phyloP scores from a whole-genome alignment of 2,329 filamentous ascomycete species.

The Pseudocercospora ulei region DNA sequence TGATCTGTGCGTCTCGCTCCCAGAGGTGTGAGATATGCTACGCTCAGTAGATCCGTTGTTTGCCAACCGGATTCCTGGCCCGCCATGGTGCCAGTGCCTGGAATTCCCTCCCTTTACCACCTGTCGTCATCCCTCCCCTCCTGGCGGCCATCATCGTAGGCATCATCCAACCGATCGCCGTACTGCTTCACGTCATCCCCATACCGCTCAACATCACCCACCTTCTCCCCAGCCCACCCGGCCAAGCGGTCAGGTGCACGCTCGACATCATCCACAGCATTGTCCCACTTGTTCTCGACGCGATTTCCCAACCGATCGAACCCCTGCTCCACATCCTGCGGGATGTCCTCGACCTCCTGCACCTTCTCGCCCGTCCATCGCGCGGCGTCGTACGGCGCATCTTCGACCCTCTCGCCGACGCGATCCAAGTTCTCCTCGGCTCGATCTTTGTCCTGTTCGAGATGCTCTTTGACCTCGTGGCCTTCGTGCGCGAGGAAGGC shows the following conservation, averaged over 20 bases:
- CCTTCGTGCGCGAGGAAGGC: conserved; percentile 42
- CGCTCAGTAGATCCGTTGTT: too few species aligned
- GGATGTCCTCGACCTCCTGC: conserved; percentile 38
- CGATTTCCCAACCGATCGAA: conserved; percentile 33
- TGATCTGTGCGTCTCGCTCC: too few species aligned
- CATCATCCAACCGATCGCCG: conserved; percentile 37
- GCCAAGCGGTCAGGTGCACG: conserved; percentile 34
- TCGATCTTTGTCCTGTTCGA: conserved; percentile 17
- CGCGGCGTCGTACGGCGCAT: conserved; percentile 40
- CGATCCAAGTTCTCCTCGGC: conserved; percentile 19
- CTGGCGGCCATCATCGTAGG: conserved; percentile 39
- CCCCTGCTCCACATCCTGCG: conserved; percentile 30
- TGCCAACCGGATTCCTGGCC: too few species aligned
- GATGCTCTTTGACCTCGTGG: conserved; percentile 33
- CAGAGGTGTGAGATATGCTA: too few species aligned
- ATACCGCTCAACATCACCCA: conserved; percentile 40
- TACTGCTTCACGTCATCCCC: conserved; percentile 36
- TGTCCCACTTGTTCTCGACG: conserved; percentile 30
- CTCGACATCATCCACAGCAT: conserved; percentile 32
- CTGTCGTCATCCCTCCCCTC: conserved; percentile 26
- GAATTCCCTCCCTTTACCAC: too few species aligned
- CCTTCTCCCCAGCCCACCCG: conserved; percentile 34
- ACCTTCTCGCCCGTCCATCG: conserved; percentile 39
- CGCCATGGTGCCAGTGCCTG: too few species aligned
- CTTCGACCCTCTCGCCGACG: conserved; percentile 32